Base-by-base conservation (phyloP, 768 basidiomycete species). In the Hypholoma sublateritium region DNA sequence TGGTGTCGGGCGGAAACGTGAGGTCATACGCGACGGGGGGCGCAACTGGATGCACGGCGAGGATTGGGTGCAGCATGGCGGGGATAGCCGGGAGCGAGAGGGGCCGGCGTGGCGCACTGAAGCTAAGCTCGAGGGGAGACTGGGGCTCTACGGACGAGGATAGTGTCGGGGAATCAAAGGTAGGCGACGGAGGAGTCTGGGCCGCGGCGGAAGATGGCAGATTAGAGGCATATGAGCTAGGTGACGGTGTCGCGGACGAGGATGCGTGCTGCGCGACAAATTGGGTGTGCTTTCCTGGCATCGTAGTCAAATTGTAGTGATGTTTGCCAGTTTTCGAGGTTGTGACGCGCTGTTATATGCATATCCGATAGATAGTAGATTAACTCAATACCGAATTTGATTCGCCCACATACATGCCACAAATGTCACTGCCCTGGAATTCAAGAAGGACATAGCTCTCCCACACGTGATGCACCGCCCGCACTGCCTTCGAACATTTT, bases 201-300 rank as follows among this genome's bases (percentile, higher is more conserved):
- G n/a, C n/a, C n/a, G n/a, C n/a, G n/a, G n/a, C n/a, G n/a, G n/a
- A n/a, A n/a, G n/a, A n/a, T n/a, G n/a, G n/a, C n/a, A n/a, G n/a
- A n/a, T n/a, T n/a, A n/a, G n/a, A n/a, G n/a, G n/a, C n/a, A n/a
- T n/a, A n/a, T n/a, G n/a, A n/a, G n/a, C n/a, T n/a, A n/a, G n/a
- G n/a, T n/a, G n/a, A n/a, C n/a, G 58, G 58, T 9, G 53, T 55
- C n/a, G 16, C 17, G 7, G 44, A 37, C 21, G 37, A 21, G 12
- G 44, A n/a, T 37, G 39, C 28, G 51, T 22, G 22, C 5, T 8
- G 22, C 2, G 45, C 14, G 25, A 17, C 32, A 32, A 59, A 59
- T 48, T 50, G 58, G 25, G 55, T 53, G 58, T 59, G 58, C 32
- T 59, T 59, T 49, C 57, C 57, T 6, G 58, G 58, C 58, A 59